Conservation (phyloP, 1,284 basidiomycete species). For the Trichosporon ovoides region DNA sequence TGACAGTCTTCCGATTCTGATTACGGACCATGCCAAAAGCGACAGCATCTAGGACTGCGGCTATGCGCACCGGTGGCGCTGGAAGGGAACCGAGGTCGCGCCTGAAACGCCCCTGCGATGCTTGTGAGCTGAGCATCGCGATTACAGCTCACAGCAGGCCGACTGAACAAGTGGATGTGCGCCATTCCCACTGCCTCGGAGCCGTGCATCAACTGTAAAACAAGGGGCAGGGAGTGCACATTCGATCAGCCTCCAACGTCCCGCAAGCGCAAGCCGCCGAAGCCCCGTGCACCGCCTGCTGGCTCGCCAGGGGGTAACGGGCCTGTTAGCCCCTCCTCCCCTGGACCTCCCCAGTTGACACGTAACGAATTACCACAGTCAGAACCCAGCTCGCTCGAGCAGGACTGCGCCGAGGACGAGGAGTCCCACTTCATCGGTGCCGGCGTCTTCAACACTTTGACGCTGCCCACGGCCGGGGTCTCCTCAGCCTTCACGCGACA, state of each 20-base stretch:
- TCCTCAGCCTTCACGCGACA: slow-evolving; percentile 12
- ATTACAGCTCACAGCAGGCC: slow-evolving; percentile 16
- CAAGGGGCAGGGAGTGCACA: slow-evolving; percentile 25
- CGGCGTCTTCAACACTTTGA: slow-evolving; percentile 25
- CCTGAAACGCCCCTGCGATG: slow-evolving; percentile 15
- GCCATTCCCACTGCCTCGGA: slow-evolving; percentile 26
- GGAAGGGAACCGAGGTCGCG: slow-evolving; percentile 10
- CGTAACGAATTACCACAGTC: background rate
- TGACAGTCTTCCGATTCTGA: too few species aligned
- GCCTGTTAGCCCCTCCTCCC: background rate
- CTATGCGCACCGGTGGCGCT: background rate
- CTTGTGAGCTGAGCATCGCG: slow-evolving; percentile 6
- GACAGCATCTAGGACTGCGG: background rate
- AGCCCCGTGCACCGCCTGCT: background rate
- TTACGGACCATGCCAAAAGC: background rate
- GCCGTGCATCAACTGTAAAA: slow-evolving; percentile 27
- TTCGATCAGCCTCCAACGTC: slow-evolving; percentile 28
- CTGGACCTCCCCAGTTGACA: background rate
- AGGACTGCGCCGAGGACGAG: slow-evolving; percentile 20
- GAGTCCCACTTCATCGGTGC: slow-evolving; percentile 35
- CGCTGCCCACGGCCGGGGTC: slow-evolving; percentile 7
- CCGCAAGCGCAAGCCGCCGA: slow-evolving; percentile 22
- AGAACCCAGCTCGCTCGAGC: slow-evolving; percentile 21
- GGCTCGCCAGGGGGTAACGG: background rate
- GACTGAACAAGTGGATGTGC: slow-evolving; percentile 30